Evolutionary conservation across 345 rosid species (phyloP), one percentile per base, ranked within the genome.

Genomic region (Angophora floribunda): DNA sequence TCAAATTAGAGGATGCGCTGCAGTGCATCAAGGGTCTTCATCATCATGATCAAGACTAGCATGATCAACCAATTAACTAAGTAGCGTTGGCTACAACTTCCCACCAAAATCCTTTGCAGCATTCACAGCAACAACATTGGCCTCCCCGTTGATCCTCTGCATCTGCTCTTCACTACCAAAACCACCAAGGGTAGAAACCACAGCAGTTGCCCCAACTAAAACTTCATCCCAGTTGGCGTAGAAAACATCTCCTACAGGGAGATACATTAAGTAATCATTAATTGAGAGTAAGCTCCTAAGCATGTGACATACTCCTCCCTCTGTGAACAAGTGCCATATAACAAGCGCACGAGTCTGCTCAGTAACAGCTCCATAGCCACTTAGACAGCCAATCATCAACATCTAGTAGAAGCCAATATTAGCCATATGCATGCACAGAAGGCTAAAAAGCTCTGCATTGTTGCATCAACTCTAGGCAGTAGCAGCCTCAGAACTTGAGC

Each of bases 211-310:
- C 85, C 99, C 98, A 26, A 89, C 91, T 90, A 96, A 96, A n/a
- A 97, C 96, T 90, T 95, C 99, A 93, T 97, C 99, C 99, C 99
- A 97, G 87, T 96, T 95, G 82, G 92, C 91, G 85, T 97, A 97
- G 93, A 97, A 97, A 85, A 97, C 98, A 92, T 97, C 99, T 85
- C 99, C 99, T 96, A 88, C 90, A 91, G 41, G 52, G 87, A 26
- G 87, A 13, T 14, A 57, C 88, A 49, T 63, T 30, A 79, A 90
- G 85, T 32, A 86, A 52, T 59, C 55, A 90, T 70, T 36, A 85
- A 28, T 51, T 87, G 55, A 87, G 26, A 41, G 84, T 41, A 75
- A 75, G 28, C 84, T 41, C 41, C 84, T 19, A 14, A 41, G 49
- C 84, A 75, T 41, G 84, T 75, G 47, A 75, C 47, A 36, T 41